Evolutionary conservation across 2,329 filamentous ascomycete genomes (phyloP).

Genomic region (Epichloe hybrida): DNA sequence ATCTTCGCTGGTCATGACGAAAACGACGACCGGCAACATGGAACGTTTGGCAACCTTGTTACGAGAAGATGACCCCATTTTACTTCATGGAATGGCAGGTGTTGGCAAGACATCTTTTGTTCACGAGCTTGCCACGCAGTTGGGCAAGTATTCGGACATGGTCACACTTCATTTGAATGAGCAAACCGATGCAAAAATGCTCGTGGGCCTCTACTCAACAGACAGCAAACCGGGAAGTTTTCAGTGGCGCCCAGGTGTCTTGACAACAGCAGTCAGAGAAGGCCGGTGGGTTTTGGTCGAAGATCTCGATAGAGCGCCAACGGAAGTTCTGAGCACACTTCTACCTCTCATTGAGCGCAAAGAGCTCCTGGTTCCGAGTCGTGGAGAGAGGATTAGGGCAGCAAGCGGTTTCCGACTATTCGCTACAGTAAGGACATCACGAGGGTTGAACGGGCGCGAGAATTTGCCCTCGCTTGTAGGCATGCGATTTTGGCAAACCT

Average conservation of each 20-base stretch:
- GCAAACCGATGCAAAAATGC: slow-evolving; percentile 93
- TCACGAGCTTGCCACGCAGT: slow-evolving; percentile 64
- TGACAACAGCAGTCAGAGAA: slow-evolving; percentile 87
- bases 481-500: slow-evolving; percentile 68
- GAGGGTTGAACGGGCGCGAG: slow-evolving; percentile 52
- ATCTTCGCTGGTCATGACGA: slow-evolving; percentile 50
- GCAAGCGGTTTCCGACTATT: slow-evolving; percentile 79
- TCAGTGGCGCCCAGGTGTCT: slow-evolving; percentile 78
- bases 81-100: slow-evolving; percentile 72
- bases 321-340: slow-evolving; percentile 86
- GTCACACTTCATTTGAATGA: slow-evolving; percentile 94
- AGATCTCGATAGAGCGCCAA: slow-evolving; percentile 87
- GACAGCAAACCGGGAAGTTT: slow-evolving; percentile 81
- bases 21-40: slow-evolving; percentile 61
- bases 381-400: slow-evolving; percentile 74
- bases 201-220: slow-evolving; percentile 88
- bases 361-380: slow-evolving; percentile 80
- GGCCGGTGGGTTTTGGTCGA: slow-evolving; percentile 96
- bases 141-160: slow-evolving; percentile 70
- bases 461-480: slow-evolving; percentile 66
- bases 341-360: slow-evolving; percentile 83
- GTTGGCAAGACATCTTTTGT: slow-evolving; percentile 83
- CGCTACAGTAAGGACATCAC: slow-evolving; percentile 72
- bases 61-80: slow-evolving; percentile 53
- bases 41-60: slow-evolving; percentile 54